Evolutionary conservation across 1,284 basidiomycete species (phyloP).

Genomic region (Ceratobasidium sp.): DNA sequence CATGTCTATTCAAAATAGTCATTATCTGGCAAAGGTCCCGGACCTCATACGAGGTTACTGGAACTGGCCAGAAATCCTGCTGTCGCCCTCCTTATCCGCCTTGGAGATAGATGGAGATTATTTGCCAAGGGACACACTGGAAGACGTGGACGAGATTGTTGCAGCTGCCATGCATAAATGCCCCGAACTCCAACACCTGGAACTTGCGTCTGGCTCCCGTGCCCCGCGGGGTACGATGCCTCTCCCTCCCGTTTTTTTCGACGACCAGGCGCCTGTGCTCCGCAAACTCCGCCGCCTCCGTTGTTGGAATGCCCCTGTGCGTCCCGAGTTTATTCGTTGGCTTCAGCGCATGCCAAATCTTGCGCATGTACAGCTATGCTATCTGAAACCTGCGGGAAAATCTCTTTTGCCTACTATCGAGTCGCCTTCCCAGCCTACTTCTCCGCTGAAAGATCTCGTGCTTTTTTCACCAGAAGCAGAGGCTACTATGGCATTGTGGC

Average conservation of each 20-base stretch:
- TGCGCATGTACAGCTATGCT: neutral
- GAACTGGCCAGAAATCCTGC: neutral
- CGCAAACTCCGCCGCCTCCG: neutral
- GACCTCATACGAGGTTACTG: neutral
- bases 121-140: neutral
- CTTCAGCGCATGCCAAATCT: slow-evolving; percentile 8
- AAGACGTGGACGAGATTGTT: neutral
- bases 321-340: neutral
- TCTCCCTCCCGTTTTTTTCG: neutral
- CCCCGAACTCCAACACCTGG: neutral
- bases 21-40: neutral
- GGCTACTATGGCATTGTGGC: neutral
- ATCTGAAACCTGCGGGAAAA: neutral
- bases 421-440: neutral
- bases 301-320: neutral
- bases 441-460: neutral
- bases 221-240: neutral
- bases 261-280: slow-evolving; percentile 1
- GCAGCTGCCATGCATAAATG: neutral
- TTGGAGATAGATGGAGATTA: slow-evolving; percentile 6
- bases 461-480: neutral
- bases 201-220: slow-evolving; percentile 1
- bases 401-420: neutral
- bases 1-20: slow-evolving; percentile 1
- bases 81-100: neutral